Evolutionary conservation across 2,329 filamentous ascomycete genomes (phyloP).

Genomic region (Daldinia eschscholtzii): DNA sequence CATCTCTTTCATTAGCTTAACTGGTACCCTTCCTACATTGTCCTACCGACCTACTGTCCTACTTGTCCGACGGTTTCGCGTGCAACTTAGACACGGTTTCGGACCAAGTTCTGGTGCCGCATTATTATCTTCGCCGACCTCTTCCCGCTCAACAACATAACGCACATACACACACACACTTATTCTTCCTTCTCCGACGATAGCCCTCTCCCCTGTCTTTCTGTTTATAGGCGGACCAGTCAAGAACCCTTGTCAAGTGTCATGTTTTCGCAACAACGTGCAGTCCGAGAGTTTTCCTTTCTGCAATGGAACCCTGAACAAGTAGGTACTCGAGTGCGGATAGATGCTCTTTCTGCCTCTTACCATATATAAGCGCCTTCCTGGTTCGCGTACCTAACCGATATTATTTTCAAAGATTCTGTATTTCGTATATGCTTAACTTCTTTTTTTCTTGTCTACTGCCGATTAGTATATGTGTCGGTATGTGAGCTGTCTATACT

Average conservation of each 20-base stretch:
- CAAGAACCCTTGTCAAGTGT: constrained; percentile 35
- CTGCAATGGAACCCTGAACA: constrained; percentile 40
- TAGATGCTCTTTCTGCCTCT: constrained; percentile 22
- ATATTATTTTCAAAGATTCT: background rate
- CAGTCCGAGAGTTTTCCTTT: constrained; percentile 34
- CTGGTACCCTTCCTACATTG: constrained; percentile 26
- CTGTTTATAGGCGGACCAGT: constrained; percentile 37
- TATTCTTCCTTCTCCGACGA: constrained; percentile 40
- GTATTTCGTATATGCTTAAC: constrained; percentile 10
- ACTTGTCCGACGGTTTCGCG: constrained; percentile 27
- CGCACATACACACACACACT: constrained; percentile 8
- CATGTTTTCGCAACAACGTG: constrained; percentile 43
- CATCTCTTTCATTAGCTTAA: constrained; percentile 24
- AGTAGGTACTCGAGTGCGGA: constrained; percentile 22
- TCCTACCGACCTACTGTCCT: constrained; percentile 8
- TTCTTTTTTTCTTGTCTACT: background rate
- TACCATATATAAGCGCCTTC: constrained; percentile 25
- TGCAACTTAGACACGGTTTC: constrained; percentile 32
- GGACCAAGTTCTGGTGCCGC: constrained; percentile 41
- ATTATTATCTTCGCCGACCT: constrained; percentile 33
- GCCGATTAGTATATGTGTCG: background rate
- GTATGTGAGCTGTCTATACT: background rate
- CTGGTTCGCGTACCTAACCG: constrained; percentile 9
- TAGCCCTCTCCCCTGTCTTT: constrained; percentile 41
- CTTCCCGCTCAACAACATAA: constrained; percentile 14